Evolutionary conservation across 768 basidiomycete genomes (phyloP), one percentile per base, ranked within the genome.

Genomic region (Leccinum variicolor): DNA sequence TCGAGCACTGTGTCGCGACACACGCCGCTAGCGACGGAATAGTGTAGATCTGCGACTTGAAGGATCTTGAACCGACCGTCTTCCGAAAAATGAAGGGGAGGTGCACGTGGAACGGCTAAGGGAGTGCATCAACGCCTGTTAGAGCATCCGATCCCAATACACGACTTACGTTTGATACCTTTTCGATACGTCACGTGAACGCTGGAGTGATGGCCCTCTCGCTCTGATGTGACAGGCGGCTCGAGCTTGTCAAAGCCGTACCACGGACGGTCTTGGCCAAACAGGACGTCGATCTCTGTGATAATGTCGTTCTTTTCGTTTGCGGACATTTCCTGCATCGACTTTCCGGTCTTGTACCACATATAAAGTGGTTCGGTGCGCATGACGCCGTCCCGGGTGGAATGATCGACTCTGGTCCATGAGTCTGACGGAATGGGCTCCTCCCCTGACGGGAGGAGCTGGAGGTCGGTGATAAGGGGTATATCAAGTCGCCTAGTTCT

Each of bases 21-120:
- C 8, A 73, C 64, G 3, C 94, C 94, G 33, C 81, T 79, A 4
- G 86, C 83, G 52, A 94, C 92, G 0, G 90, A 91, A 73, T 84
- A 98, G 71, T 99, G 96, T 28, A 99, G 78, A 70, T 99, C 96
- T 6, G 96, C 96, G 31, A 98, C 81, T 75, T 94, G 90, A 46
- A 95, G 76, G 57, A 96, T 84, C 70, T 87, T 95, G 83, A 94
- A 95, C 50, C 83, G 87, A 4, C 96, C 96, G 25, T 88, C 81
- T 26, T 72, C 77, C 23, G 86, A 85, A 76, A 99, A 97, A 62
- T 91, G 91, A 2, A 93, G 82, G 1, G 89, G 87, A 2, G 84
- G 85, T 2, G 92, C 87, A 19, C 77, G 81, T 2, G 92, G 90
- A 3, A 86, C 79, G 19, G 75, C 89, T 92, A 57, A 6, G 28